Evolutionary conservation across 2,329 filamentous ascomycete genomes (phyloP).

Genomic region (Tetracladium maxilliforme): DNA sequence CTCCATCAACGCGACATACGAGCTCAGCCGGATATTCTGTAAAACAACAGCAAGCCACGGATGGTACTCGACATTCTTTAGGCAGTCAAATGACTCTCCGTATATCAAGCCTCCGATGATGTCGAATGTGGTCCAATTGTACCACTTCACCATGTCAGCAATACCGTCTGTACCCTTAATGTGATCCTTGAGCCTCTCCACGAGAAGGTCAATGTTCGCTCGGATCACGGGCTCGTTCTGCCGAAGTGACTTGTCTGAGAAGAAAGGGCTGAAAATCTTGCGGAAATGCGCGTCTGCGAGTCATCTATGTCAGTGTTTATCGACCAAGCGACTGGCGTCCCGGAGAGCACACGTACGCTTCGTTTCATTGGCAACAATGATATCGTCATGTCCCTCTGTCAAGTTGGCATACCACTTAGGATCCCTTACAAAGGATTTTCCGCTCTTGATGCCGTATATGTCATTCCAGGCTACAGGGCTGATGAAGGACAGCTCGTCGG

Average conservation of each 20-base stretch:
- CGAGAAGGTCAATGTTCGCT: not conserved
- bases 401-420: too few relatives aligned
- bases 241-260: constrained; percentile 21
- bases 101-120: constrained; percentile 27
- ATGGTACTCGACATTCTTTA: constrained; percentile 11
- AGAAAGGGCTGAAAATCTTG: constrained; percentile 23
- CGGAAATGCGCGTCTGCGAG: not conserved
- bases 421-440: too few relatives aligned
- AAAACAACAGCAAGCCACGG: constrained; percentile 13
- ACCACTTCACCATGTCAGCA: constrained; percentile 15
- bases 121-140: constrained; percentile 20
- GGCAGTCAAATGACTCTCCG: constrained; percentile 21
- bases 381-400: too few relatives aligned
- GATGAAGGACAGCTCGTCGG: too few relatives aligned
- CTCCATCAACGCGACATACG: constrained; percentile 7
- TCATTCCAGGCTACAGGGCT: too few relatives aligned
- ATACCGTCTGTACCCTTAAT: constrained; percentile 1
- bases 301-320: too few relatives aligned
- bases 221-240: constrained; percentile 21
- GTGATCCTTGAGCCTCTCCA: not conserved
- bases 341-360: too few relatives aligned
- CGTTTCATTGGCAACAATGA: too few relatives aligned
- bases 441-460: too few relatives aligned
- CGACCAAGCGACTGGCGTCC: too few relatives aligned
- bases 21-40: constrained; percentile 8